Evolutionary conservation across 1,284 basidiomycete genomes (phyloP), one percentile per base, ranked within the genome.

Genomic region (Papiliotrema fonsecae): DNA sequence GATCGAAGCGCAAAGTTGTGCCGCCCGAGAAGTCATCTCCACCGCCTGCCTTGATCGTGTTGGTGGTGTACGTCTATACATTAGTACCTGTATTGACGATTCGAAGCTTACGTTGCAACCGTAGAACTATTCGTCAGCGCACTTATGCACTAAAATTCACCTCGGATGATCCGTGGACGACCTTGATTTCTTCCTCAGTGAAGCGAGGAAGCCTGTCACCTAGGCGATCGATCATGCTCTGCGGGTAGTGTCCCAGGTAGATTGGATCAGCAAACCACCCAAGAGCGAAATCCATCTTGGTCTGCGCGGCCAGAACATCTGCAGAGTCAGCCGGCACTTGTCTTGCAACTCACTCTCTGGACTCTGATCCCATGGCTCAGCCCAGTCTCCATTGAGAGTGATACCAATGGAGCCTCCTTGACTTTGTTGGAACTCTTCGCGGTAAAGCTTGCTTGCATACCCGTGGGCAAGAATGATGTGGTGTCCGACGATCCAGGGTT

Each of bases 401-500:
- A 88, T 84, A 2, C 85, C 85, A 52, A 88, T 85, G 40, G 75
- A 61, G 11, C 84, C 85, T 18, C 77, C 75, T 37, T 60, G 82
- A 1, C 51, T 59, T 3, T 73, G 51, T 64, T 81, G 78, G 76
- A 81, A 85, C 38, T 82, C 69, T 18, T 81, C 76, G 38, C 81
- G 79, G 67, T 86, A 88, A 11, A 80, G 58, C 61, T 85, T 79
- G 43, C 78, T 78, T 2, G 82, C 82, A 55, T 81, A 72, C 10
- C 83, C 85, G 59, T 88, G 86, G 0, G 85, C 75, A 9, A 88
- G 74, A 48, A 87, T 80, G 31, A 85, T 73, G 59, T 77, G 78
- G 72, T 86, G 85, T 2, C 78, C 85, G 42, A 83, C 85, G 18
- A 85, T 84, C 80, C 81, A 87, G 9, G 84, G 84, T 67, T 87